phyloP scores from a whole-genome alignment of 768 basidiomycete species.

The Rickenella mellea region DNA sequence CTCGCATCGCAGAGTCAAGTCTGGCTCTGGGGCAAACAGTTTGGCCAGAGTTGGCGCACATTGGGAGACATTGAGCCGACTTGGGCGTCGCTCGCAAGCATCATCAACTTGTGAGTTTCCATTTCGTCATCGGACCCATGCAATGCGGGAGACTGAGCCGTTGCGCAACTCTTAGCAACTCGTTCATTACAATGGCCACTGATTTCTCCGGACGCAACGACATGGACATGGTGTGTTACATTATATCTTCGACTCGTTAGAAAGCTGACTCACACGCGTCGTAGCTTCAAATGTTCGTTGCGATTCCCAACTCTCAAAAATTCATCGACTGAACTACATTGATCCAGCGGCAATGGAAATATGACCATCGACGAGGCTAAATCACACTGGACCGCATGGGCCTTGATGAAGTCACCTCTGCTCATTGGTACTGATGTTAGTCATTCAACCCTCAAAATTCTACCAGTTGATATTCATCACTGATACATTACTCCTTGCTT shows the following conservation, averaged over 20 bases:
- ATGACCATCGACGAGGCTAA: conserved; percentile 56
- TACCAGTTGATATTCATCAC: conserved; percentile 2
- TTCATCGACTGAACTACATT: conserved; percentile 2
- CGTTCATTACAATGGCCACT: conserved; percentile 50
- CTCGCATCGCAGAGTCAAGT: conserved; percentile 37
- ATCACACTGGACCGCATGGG: conserved; percentile 67
- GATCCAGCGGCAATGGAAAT: conserved; percentile 50
- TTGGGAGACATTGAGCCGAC: conserved; percentile 26
- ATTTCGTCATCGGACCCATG: not conserved
- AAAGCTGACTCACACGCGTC: conserved; percentile 3
- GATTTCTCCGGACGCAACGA: conserved; percentile 66
- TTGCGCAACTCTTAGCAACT: conserved; percentile 34
- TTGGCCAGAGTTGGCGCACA: conserved; percentile 63
- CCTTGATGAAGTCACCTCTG: conserved; percentile 59
- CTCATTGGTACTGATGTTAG: conserved; percentile 51
- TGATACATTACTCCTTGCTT: not conserved
- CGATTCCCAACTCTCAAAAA: not conserved
- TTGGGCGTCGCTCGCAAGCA: conserved; percentile 42
- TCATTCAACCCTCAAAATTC: conserved; percentile 5
- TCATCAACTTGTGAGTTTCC: conserved; percentile 46
- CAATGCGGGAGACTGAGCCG: not conserved
- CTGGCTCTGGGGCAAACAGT: conserved; percentile 50
- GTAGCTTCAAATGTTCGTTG: conserved; percentile 48
- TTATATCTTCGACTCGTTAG: conserved; percentile 2
- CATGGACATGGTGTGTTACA: conserved; percentile 47